Evolutionary conservation across 768 basidiomycete species (phyloP), one percentile per base, ranked within the genome.

Genomic region (Macrocybe gigantea): DNA sequence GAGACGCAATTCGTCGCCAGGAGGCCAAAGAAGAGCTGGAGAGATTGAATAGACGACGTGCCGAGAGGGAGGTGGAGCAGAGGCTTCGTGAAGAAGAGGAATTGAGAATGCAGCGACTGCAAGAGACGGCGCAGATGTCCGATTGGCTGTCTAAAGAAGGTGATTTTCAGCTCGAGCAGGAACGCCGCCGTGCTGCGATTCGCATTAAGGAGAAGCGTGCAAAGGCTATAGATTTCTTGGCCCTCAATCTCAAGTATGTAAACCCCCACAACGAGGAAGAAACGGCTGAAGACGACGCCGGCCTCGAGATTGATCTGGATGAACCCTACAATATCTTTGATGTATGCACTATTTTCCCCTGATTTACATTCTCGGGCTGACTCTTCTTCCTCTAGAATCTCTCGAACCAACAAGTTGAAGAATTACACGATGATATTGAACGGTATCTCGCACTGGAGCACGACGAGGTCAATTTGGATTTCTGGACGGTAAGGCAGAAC

Each of bases 281-380:
- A 6, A 77, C 80, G 9, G 77, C 77, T 33, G 77, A 82, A 50
- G 93, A 93, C 15, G 91, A 91, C 49, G 80, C 86, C 39, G 93
- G 92, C 29, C 75, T 99, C 44, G 96, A 99, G 66, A 96, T 98
- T 58, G 96, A 99, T 63, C 77, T 98, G 39, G 96, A 99, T 55
- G 96, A 99, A 61, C 96, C 96, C 1, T 99, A 98, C 70, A 90
- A 88, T 57, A 98, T 99, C 55, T 85, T 98, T 53, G 92, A 96
- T 53, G 94, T 93, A 62, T 52, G 88, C 72, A 3, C 3, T 11
- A n/a, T 44, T 44, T 15, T 35, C 9, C 39, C 4, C 39, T 7
- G 12, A 22, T 22, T 1, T 22, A 31, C 41, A n/a, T 31, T 22
- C 43, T 31, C 38, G 47, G 14, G 30, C 7, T 10, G 22, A 45